Evolutionary conservation across 352 stramenopile genomes (phyloP).

Genomic region (Phytopythium montanum): DNA sequence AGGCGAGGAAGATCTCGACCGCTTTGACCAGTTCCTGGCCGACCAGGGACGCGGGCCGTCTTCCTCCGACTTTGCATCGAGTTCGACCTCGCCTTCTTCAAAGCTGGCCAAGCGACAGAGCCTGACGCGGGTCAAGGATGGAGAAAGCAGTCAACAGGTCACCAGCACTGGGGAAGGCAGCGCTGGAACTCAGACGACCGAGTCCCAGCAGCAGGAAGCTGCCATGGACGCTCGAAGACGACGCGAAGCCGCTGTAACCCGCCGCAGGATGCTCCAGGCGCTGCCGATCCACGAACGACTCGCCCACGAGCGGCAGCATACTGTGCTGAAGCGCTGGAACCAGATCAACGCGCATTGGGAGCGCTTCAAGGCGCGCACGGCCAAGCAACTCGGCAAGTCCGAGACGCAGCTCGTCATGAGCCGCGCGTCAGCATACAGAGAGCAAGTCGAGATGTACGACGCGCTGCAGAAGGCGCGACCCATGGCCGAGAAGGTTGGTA

Average conservation of each 20-base stretch:
- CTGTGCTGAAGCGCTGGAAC: conserved; percentile 65
- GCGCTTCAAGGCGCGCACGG: conserved; percentile 52
- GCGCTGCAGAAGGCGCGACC: conserved; percentile 85
- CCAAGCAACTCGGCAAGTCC: conserved; percentile 54
- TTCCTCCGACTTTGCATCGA: conserved; percentile 22
- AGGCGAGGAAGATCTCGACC: conserved; percentile 43
- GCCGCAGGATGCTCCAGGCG: conserved; percentile 63
- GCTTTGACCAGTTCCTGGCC: conserved; percentile 54
- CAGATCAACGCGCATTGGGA: conserved; percentile 72
- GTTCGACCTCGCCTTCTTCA: conserved; percentile 1
- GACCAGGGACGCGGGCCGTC: conserved; percentile 30
- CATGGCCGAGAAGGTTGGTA: conserved; percentile 82
- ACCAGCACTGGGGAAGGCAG: not conserved
- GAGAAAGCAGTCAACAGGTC: not conserved
- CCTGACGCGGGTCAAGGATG: conserved; percentile 21
- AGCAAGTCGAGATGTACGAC: conserved; percentile 90
- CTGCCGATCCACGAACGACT: conserved; percentile 72
- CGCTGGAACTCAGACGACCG: not conserved
- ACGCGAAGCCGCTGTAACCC: conserved; percentile 39
- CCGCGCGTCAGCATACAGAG: conserved; percentile 75
- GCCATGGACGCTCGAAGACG: conserved; percentile 34
- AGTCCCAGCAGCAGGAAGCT: conserved; percentile 5
- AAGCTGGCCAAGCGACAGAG: conserved; percentile 37
- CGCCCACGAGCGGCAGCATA: conserved; percentile 60
- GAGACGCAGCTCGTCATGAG: conserved; percentile 86